Base-by-base conservation (phyloP, 2,329 filamentous ascomycete species). In the Blumeriella jaapii region DNA sequence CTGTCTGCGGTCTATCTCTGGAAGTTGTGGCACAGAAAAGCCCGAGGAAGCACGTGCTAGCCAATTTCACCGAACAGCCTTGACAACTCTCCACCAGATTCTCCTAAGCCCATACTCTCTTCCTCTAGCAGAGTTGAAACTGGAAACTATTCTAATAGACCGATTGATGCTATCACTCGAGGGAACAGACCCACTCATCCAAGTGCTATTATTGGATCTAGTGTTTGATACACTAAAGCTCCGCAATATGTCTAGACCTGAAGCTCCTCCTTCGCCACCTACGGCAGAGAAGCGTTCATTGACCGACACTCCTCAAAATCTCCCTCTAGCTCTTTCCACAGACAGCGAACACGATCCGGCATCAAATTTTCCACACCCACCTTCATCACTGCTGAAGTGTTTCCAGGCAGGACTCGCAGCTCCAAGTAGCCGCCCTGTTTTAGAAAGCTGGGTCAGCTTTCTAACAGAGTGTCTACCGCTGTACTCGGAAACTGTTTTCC, bases 401-500 rank as follows among this genome's bases (percentile, higher is more conserved):
- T 67, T 98, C 9, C 78, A 85, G 41, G 74, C 77, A 29, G 91
- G 86, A 0, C 78, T 98, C 31, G 76, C 81, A 36, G 82, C 85
- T 3, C 56, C 69, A 2, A 76, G 67, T 34, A 87, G 83, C 47
- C 76, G 84, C 4, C 67, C 76, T 6, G 78, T 93, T 5, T 64
- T 98, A 22, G 87, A 96, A 50, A 87, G 83, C 54, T 98, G 93
- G 93, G 77, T 95, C 7, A 68, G 73, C 18, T 87, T 98, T 47
- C 66, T 98, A 6, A 73, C 76, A 4, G 82, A 89, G 53, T 83
- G 85, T 28, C 63, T 98, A 18, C 85, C 87, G 0, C 67, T 93
- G 10, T 94, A 93, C 57, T 71, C 81, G 0, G 78, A 82, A 27
- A 75, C 79, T 4, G 84, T 95, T 29, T 95, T 95, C 55, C 82